Evolutionary conservation across 1,284 basidiomycete genomes (phyloP).

Genomic region (Boletus coffeatus): DNA sequence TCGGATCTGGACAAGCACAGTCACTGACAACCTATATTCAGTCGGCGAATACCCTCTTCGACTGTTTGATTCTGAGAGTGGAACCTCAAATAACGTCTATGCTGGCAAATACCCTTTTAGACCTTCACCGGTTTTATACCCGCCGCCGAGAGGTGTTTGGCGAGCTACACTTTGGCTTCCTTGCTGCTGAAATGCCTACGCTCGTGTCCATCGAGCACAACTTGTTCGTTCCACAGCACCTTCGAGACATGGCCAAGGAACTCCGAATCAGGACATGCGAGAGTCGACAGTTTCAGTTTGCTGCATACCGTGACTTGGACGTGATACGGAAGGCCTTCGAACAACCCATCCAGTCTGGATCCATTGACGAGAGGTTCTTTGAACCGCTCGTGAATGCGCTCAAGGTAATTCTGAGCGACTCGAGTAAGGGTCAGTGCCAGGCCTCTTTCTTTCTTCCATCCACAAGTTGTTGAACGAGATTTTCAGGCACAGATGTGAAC

Average conservation of each 20-base stretch:
- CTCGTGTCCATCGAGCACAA: slow-evolving; percentile 69
- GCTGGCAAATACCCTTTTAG: slow-evolving; percentile 25
- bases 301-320: slow-evolving; percentile 64
- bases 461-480: background rate
- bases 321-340: slow-evolving; percentile 65
- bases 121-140: slow-evolving; percentile 62
- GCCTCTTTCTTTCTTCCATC: background rate
- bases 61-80: too few species aligned
- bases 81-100: too few species aligned
- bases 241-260: slow-evolving; percentile 42
- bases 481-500: slow-evolving; percentile 40
- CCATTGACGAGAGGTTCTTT: slow-evolving; percentile 46
- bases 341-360: slow-evolving; percentile 46
- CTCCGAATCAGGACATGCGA: slow-evolving; percentile 57
- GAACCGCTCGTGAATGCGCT: slow-evolving; percentile 64
- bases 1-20: too few species aligned
- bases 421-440: slow-evolving; percentile 34
- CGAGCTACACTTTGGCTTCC: slow-evolving; percentile 55
- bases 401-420: slow-evolving; percentile 56
- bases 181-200: slow-evolving; percentile 58
- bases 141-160: slow-evolving; percentile 60
- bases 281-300: slow-evolving; percentile 59
- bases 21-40: too few species aligned
- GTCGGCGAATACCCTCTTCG: too few species aligned
- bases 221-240: slow-evolving; percentile 39